Percentiles rank a stretch among this genome's conserved stretches.
Conservation (phyloP, 768 basidiomycete genomes). For the Rhodotorula taiwanensis region DNA sequence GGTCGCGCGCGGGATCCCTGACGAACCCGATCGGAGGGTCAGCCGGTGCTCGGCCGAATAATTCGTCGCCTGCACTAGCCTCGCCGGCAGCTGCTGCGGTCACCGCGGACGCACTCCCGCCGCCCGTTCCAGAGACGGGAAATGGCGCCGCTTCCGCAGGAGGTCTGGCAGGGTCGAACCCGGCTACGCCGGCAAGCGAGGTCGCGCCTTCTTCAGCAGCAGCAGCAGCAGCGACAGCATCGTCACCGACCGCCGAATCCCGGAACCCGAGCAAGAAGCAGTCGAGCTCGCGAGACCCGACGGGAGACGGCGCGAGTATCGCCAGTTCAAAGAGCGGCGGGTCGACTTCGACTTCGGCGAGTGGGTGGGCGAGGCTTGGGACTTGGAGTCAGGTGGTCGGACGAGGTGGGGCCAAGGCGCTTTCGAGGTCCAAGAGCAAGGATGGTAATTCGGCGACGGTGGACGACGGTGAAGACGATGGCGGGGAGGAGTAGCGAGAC, state of each 20-base stretch:
- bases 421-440: neutral
- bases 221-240: neutral
- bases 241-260: neutral
- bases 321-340: neutral
- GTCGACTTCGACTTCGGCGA: neutral
- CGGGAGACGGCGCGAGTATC: neutral
- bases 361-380: neutral
- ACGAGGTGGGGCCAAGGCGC: neutral
- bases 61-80: neutral
- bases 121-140: too few species aligned
- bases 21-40: neutral
- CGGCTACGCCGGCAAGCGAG: neutral
- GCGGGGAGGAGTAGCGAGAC: neutral
- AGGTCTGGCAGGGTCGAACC: too few species aligned
- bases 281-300: neutral
- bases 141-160: neutral
- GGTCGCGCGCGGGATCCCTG: neutral
- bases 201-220: neutral
- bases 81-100: neutral
- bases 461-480: neutral
- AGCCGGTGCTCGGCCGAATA: too few species aligned
- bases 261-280: too few species aligned
- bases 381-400: constrained; percentile 2
- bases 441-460: neutral
- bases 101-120: too few species aligned